Percentiles rank a stretch among this genome's conserved stretches.
Evolutionary conservation across 163 green algal genomes (phyloP).

Genomic region (Scenedesmus sp.): DNA sequence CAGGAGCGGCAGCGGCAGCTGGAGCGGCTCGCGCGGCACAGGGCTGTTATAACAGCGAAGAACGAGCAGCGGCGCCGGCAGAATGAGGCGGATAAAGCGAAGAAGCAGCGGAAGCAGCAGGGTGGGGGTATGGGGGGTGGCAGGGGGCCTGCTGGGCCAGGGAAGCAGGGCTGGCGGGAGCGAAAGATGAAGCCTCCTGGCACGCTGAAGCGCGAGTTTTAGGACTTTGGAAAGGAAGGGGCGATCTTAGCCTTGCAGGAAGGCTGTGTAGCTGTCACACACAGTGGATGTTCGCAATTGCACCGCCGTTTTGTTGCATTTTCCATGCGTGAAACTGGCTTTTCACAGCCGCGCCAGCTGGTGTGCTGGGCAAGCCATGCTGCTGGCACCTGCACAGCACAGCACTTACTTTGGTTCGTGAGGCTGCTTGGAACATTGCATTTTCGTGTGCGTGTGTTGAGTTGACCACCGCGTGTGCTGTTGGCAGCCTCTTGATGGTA

Average conservation of each 20-base stretch:
- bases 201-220: slow-evolving; percentile 34
- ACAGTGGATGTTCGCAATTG: background rate
- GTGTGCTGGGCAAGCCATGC: background rate
- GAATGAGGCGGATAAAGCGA: slow-evolving; percentile 27
- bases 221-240: background rate
- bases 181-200: slow-evolving; percentile 37
- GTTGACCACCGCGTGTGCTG: no score
- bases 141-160: background rate
- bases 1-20: background rate
- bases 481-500: no score
- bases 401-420: background rate
- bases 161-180: slow-evolving; percentile 13
- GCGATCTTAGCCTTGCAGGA: background rate
- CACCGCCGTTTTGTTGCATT: background rate
- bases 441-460: no score
- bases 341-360: background rate
- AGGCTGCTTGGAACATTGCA: background rate
- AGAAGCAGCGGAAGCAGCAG: background rate
- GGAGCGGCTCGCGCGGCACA: background rate
- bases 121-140: background rate
- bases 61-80: slow-evolving; percentile 36
- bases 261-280: background rate
- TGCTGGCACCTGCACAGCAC: background rate
- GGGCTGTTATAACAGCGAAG: slow-evolving; percentile 1
- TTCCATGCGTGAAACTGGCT: no score